Percentiles rank a stretch among this genome's conserved stretches.
These are phyloP conservation scores for Zymoseptoria brevis DNA, from an alignment of 2,329 filamentous ascomycete species.

Conservation along the genomic window DNA sequence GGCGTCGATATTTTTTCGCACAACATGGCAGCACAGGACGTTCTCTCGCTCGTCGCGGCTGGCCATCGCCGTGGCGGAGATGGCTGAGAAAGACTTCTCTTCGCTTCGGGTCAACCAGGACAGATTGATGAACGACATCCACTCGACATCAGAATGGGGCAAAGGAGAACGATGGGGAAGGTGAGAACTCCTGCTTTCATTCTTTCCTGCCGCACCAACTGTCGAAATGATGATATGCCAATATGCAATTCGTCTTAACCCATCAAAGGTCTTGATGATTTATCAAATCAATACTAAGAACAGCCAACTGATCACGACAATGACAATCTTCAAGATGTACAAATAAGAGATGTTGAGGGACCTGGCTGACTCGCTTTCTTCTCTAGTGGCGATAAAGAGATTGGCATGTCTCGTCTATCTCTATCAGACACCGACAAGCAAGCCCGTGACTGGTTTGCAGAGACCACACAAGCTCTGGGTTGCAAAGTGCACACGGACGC, in stretches of 20 bases:
- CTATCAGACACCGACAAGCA: slow-evolving; percentile 64
- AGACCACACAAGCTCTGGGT: slow-evolving; percentile 54
- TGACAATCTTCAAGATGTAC: neutral
- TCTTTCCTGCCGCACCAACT: slow-evolving; percentile 2
- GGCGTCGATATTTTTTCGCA: neutral
- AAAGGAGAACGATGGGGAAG: slow-evolving; percentile 59
- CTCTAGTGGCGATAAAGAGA: slow-evolving; percentile 45
- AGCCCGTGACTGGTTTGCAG: slow-evolving; percentile 67
- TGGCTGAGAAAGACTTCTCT: slow-evolving; percentile 45
- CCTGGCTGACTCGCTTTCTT: neutral
- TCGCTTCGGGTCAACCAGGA: slow-evolving; percentile 50
- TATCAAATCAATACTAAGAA: slow-evolving; percentile 15
- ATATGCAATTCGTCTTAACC: slow-evolving; percentile 12
- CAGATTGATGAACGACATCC: slow-evolving; percentile 56
- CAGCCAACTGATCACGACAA: slow-evolving; percentile 18
- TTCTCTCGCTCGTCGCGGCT: slow-evolving; percentile 30
- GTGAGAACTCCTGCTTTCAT: slow-evolving; percentile 38
- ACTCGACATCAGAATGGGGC: slow-evolving; percentile 60
- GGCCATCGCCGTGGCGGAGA: slow-evolving; percentile 36
- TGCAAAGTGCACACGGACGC: slow-evolving; percentile 62
- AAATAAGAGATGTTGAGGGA: slow-evolving; percentile 3
- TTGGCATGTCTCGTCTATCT: slow-evolving; percentile 68
- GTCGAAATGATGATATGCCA: slow-evolving; percentile 17
- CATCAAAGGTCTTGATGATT: slow-evolving; percentile 9
- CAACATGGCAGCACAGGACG: slow-evolving; percentile 10